These are phyloP conservation scores for Gymnopus androsaceus DNA, from an alignment of 1,284 basidiomycete species.

Conservation along the genomic window DNA sequence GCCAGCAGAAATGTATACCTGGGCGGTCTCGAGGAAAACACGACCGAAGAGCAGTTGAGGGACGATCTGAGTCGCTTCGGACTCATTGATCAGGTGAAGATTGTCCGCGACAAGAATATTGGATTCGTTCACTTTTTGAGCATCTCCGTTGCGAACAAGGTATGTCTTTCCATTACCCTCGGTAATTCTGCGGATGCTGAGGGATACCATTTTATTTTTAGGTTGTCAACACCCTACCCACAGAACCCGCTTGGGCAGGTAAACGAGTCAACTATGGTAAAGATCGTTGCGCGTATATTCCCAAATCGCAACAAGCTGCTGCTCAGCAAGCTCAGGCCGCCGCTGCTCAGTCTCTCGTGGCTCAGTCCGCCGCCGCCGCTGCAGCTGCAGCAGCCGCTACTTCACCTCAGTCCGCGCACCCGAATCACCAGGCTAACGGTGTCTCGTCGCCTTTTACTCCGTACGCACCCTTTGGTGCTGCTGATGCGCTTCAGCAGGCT, in stretches of 20 bases:
- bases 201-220: slow-evolving; percentile 33
- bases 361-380: slow-evolving; percentile 50
- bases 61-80: slow-evolving; percentile 89
- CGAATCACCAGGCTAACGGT: slow-evolving; percentile 3
- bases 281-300: slow-evolving; percentile 93
- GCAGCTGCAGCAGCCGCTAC: slow-evolving; percentile 31
- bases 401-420: slow-evolving; percentile 11
- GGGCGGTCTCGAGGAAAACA: slow-evolving; percentile 84
- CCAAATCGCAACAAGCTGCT: slow-evolving; percentile 84
- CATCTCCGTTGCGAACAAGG: slow-evolving; percentile 91
- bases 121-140: slow-evolving; percentile 96
- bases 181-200: background rate
- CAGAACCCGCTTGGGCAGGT: slow-evolving; percentile 88
- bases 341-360: slow-evolving; percentile 78
- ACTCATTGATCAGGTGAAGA: slow-evolving; percentile 97
- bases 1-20: slow-evolving; percentile 94
- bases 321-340: slow-evolving; percentile 81
- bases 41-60: slow-evolving; percentile 86
- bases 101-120: slow-evolving; percentile 96
- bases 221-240: slow-evolving; percentile 89
- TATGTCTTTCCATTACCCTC: slow-evolving; percentile 31
- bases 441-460: slow-evolving; percentile 52
- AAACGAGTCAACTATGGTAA: slow-evolving; percentile 95
- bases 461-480: slow-evolving; percentile 60
- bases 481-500: slow-evolving; percentile 17